phyloP scores from a whole-genome alignment of 352 stramenopile genomes.

The Phytophthora brassicae region DNA sequence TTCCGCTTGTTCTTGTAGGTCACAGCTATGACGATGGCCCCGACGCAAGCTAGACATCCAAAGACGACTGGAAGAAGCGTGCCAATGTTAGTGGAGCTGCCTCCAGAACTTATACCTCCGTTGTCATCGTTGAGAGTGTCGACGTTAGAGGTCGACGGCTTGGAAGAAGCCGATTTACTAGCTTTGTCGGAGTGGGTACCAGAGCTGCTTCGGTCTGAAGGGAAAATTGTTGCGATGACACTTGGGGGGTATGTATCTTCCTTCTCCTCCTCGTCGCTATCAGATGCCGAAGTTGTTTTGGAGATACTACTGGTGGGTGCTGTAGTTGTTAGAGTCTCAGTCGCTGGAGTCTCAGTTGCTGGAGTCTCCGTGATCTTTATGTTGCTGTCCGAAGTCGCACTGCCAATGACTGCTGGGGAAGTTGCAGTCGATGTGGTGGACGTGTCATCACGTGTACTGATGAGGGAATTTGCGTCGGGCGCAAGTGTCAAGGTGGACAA shows the following conservation, averaged over 20 bases:
- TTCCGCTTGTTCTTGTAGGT: conserved; percentile 45
- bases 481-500: conserved; percentile 24
- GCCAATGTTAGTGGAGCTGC: conserved; percentile 5
- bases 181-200: conserved; percentile 3
- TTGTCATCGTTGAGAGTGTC: conserved; percentile 21
- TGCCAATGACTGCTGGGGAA: conserved; percentile 9
- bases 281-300: conserved; percentile 1
- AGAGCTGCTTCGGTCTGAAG: conserved; percentile 10
- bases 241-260: conserved; percentile 6
- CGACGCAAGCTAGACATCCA: conserved; percentile 40
- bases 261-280: conserved; percentile 10
- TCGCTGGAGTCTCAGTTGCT: conserved; percentile 4
- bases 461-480: conserved; percentile 18
- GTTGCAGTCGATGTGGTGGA: not conserved
- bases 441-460: conserved; percentile 8
- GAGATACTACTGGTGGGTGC: conserved; percentile 1
- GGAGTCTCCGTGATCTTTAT: conserved; percentile 5
- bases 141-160: conserved; percentile 19
- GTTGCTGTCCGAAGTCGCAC: conserved; percentile 7
- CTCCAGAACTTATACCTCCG: not conserved
- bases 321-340: not conserved
- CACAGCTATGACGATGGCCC: conserved; percentile 39
- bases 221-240: conserved; percentile 13
- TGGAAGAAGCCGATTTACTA: conserved; percentile 10
- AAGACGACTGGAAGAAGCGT: conserved; percentile 23